phyloP scores from a whole-genome alignment of 140 eudicot genomes.

The Artemisia princeps region DNA sequence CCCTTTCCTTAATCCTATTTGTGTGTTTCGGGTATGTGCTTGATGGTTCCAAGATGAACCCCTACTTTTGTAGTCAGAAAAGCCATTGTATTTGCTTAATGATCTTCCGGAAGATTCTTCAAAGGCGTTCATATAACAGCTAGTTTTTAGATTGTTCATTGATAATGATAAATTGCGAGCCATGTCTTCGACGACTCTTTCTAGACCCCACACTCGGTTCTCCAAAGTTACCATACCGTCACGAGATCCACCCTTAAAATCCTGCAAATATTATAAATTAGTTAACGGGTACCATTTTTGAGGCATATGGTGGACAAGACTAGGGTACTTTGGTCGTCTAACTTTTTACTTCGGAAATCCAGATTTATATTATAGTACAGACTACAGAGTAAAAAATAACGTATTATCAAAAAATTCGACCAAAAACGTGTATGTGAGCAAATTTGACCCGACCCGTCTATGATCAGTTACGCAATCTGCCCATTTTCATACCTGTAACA shows the following conservation, averaged over 20 bases:
- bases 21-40: slow-evolving; percentile 43
- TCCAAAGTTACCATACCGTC: slow-evolving; percentile 82
- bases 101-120: slow-evolving; percentile 56
- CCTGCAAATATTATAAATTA: slow-evolving; percentile 33
- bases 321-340: too few species aligned
- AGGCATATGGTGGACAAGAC: not conserved
- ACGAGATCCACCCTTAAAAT: slow-evolving; percentile 90
- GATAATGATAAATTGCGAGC: slow-evolving; percentile 63
- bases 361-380: too few species aligned
- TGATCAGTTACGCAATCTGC: not conserved
- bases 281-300: not conserved
- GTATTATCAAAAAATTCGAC: not conserved
- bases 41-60: slow-evolving; percentile 48
- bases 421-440: not conserved
- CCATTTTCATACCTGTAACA: slow-evolving; percentile 40
- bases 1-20: slow-evolving; percentile 46
- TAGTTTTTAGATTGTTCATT: slow-evolving; percentile 41
- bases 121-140: slow-evolving; percentile 37
- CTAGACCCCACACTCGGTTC: slow-evolving; percentile 78
- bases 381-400: too few species aligned
- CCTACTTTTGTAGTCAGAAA: slow-evolving; percentile 42
- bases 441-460: not conserved
- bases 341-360: too few species aligned
- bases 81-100: slow-evolving; percentile 49
- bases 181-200: slow-evolving; percentile 89